These are phyloP conservation scores for Cephalotrichum gorgonifer DNA, from an alignment of 2,329 filamentous ascomycete genomes.

Conservation along the genomic window DNA sequence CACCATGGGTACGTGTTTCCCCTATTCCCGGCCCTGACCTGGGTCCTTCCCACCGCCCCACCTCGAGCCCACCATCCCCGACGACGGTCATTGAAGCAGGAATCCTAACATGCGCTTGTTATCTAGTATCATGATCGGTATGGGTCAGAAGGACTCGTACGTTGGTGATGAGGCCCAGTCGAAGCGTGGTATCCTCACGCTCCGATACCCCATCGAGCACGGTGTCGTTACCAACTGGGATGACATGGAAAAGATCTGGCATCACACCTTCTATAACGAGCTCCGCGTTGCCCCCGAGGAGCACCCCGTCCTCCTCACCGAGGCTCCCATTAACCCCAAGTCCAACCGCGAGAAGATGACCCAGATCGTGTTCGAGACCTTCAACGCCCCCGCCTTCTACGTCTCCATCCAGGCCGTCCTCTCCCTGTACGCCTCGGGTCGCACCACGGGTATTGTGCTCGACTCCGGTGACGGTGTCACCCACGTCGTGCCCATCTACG, in stretches of 20 bases:
- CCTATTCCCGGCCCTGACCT: neutral
- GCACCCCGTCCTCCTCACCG: conserved; percentile 97
- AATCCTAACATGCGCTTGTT: conserved; percentile 5
- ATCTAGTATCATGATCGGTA: conserved; percentile 98
- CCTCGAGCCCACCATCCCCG: neutral
- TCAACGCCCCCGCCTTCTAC: conserved; percentile 99
- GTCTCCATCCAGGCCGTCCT: conserved; percentile 99
- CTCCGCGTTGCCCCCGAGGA: conserved; percentile 99
- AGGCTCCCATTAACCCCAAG: conserved; percentile 99
- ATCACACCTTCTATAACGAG: conserved; percentile 99
- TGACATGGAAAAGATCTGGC: conserved; percentile 99
- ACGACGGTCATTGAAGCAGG: neutral
- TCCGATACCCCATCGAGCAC: conserved; percentile 99
- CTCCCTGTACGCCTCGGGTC: conserved; percentile 98
- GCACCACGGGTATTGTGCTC: conserved; percentile 99
- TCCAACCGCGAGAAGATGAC: conserved; percentile 99
- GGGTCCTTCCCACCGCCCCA: neutral
- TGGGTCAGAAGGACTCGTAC: conserved; percentile 99
- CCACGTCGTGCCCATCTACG: conserved; percentile 99
- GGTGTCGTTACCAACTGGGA: conserved; percentile 99
- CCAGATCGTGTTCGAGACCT: conserved; percentile 99
- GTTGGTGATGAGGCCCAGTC: conserved; percentile 99
- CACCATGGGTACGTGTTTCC: conserved; percentile 87
- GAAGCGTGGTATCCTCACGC: conserved; percentile 99
- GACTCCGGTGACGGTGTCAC: conserved; percentile 99